These are phyloP conservation scores for Populus deltoides DNA, from an alignment of 345 rosid genomes.

Conservation along the genomic window DNA sequence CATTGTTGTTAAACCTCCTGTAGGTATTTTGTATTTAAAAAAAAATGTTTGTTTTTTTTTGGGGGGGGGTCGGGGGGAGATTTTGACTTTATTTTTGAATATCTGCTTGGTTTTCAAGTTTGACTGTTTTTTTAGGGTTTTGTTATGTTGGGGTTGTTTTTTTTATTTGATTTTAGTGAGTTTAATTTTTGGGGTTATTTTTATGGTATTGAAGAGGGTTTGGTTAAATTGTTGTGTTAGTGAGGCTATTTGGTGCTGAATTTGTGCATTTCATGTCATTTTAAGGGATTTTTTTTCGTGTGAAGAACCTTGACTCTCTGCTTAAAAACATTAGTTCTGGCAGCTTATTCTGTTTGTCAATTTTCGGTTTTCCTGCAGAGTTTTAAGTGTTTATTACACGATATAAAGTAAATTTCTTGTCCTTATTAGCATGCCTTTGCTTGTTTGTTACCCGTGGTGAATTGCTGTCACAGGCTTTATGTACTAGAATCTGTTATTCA, in stretches of 20 bases:
- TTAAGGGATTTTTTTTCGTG: not conserved
- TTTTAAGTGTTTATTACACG: not conserved
- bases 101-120: slow-evolving; percentile 26
- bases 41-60: not conserved
- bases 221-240: not conserved
- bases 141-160: not conserved
- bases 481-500: too few species aligned
- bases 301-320: not conserved
- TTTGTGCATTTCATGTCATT: not conserved
- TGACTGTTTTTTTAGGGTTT: not conserved
- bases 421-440: not conserved
- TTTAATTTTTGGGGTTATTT: slow-evolving; percentile 3
- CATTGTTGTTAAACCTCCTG: slow-evolving; percentile 61
- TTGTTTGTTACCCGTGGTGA: too few species aligned
- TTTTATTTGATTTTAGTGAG: not conserved
- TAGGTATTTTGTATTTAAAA: slow-evolving; percentile 28
- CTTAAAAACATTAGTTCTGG: not conserved
- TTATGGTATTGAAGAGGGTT: not conserved
- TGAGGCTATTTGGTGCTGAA: not conserved
- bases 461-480: too few species aligned
- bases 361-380: not conserved
- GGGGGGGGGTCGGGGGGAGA: not conserved
- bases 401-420: not conserved
- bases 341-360: not conserved
- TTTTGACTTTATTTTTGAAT: slow-evolving; percentile 17